Evolutionary conservation across 192 early-diverging fungal genomes (phyloP).

Genomic region (Backusella morwellensis): DNA sequence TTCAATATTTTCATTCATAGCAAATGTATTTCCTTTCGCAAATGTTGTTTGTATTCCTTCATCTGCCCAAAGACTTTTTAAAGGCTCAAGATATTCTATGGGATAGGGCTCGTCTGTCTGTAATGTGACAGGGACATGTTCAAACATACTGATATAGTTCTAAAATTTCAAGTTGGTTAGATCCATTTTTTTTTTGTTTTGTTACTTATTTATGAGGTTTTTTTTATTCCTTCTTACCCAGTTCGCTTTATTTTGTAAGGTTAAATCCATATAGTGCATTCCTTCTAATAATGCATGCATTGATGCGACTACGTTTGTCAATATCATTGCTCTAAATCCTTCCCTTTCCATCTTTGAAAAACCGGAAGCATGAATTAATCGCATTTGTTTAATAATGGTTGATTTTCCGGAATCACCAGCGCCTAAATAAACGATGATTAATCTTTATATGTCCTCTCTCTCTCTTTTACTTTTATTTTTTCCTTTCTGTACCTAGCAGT

Average conservation of each 20-base stretch:
- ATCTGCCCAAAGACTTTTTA: slow-evolving; percentile 51
- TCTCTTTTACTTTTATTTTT: background rate
- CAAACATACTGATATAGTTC: slow-evolving; percentile 36
- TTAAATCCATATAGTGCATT: slow-evolving; percentile 20
- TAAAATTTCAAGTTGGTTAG: background rate
- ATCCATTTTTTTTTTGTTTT: background rate
- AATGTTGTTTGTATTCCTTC: slow-evolving; percentile 43
- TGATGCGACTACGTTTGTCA: slow-evolving; percentile 43
- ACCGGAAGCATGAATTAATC: slow-evolving; percentile 24
- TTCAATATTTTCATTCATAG: slow-evolving; percentile 50
- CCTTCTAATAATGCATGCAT: slow-evolving; percentile 52
- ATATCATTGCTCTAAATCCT: slow-evolving; percentile 43
- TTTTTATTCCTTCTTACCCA: background rate
- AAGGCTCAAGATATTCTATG: slow-evolving; percentile 35
- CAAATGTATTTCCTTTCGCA: slow-evolving; percentile 48
- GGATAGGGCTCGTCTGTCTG: slow-evolving; percentile 40
- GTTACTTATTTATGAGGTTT: background rate
- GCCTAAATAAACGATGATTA: slow-evolving; percentile 26
- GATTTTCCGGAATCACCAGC: slow-evolving; percentile 56
- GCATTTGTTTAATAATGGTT: slow-evolving; percentile 53
- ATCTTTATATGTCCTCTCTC: no score
- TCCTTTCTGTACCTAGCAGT: slow-evolving; percentile 48
- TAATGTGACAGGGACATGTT: slow-evolving; percentile 29
- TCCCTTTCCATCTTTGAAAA: slow-evolving; percentile 31
- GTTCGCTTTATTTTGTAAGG: slow-evolving; percentile 35